These are phyloP conservation scores for Phytophthora multivora DNA, from an alignment of 352 stramenopile species.

Conservation along the genomic window DNA sequence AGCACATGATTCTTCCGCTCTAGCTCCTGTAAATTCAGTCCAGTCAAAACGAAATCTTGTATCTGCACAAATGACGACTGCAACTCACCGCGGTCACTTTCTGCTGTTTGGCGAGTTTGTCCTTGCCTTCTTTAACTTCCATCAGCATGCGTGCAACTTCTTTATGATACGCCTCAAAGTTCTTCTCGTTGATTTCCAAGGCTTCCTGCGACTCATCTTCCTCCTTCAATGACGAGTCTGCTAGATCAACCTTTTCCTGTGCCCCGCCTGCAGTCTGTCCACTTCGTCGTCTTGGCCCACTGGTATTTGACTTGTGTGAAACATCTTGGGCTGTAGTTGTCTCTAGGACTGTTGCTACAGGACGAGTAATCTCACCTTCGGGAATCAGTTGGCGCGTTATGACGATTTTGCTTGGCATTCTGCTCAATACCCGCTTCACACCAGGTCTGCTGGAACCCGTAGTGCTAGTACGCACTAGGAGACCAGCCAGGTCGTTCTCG, in stretches of 20 bases:
- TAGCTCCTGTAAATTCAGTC: conserved; percentile 46
- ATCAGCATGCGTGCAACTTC: conserved; percentile 65
- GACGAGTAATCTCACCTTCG: conserved; percentile 20
- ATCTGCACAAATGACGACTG: background rate
- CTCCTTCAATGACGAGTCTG: conserved; percentile 13
- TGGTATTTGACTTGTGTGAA: conserved; percentile 4
- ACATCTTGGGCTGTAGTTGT: background rate
- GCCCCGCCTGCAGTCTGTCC: background rate
- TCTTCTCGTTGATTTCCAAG: conserved; percentile 60
- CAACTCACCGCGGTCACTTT: conserved; percentile 65
- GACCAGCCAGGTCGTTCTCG: conserved; percentile 62
- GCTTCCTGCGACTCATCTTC: conserved; percentile 21
- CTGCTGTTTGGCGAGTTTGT: conserved; percentile 61
- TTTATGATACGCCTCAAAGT: conserved; percentile 74
- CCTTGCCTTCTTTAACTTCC: conserved; percentile 69
- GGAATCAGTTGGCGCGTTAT: conserved; percentile 46
- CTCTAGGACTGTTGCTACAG: background rate
- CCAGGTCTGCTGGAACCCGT: conserved; percentile 17
- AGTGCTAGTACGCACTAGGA: conserved; percentile 31
- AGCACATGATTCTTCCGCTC: conserved; percentile 72
- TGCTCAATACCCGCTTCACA: conserved; percentile 55
- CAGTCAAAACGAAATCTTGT: background rate
- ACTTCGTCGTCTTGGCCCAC: background rate
- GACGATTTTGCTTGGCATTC: conserved; percentile 68
- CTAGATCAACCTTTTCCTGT: background rate